Percentiles rank a stretch among this genome's conserved stretches.
These are phyloP conservation scores for Cercophora samala DNA, from an alignment of 495 filamentous ascomycete genomes.

Conservation along the genomic window DNA sequence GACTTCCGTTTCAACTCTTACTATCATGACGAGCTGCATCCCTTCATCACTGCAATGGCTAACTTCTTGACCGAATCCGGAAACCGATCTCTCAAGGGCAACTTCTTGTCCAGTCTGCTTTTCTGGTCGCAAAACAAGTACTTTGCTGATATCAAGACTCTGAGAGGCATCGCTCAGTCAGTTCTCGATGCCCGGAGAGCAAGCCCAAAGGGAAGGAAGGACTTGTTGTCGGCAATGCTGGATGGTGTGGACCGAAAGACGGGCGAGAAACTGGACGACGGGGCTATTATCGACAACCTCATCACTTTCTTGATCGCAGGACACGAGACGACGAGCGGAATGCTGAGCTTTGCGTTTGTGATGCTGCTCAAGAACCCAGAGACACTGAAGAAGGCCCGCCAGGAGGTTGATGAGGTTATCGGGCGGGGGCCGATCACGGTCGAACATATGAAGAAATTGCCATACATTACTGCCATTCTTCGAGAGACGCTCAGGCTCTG, in stretches of 20 bases:
- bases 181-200: constrained; percentile 58
- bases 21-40: constrained; percentile 59
- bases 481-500: constrained; percentile 67
- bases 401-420: constrained; percentile 61
- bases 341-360: constrained; percentile 57
- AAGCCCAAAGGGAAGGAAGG: constrained; percentile 58
- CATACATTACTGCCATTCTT: constrained; percentile 54
- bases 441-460: constrained; percentile 62
- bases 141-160: constrained; percentile 52
- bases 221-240: constrained; percentile 69
- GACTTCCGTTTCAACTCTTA: constrained; percentile 64
- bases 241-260: constrained; percentile 64
- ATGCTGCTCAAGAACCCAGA: constrained; percentile 53
- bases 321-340: constrained; percentile 68
- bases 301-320: constrained; percentile 72
- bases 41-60: constrained; percentile 65
- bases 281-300: constrained; percentile 66
- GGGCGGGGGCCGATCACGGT: constrained; percentile 60
- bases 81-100: constrained; percentile 48
- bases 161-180: constrained; percentile 55
- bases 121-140: constrained; percentile 56
- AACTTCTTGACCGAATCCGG: constrained; percentile 56
- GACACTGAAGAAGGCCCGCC: constrained; percentile 49
- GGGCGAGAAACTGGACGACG: constrained; percentile 58
- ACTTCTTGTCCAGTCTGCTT: constrained; percentile 49